Base-by-base conservation (phyloP, 257 asterid genomes). In the Solanum dulcamara region DNA sequence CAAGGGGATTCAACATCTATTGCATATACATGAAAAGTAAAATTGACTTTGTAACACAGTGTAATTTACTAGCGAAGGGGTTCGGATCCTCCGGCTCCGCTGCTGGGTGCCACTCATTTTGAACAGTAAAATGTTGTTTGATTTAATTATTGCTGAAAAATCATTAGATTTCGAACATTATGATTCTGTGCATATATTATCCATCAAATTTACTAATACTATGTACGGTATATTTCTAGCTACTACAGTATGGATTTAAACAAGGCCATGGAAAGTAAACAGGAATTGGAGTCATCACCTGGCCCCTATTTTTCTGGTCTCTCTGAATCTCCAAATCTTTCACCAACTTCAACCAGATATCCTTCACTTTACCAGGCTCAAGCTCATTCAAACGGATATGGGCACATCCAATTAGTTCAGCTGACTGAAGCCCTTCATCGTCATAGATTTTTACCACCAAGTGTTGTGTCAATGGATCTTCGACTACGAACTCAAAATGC, bases 341-440 rank as follows among this genome's bases (percentile, higher is more conserved):
- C 60, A 97, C 97, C 26, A 97, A 91, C 85, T 92, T 94, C 89
- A 97, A 75, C 99, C 98, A 95, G 26, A 94, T 88, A 81, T 89
- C 97, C 88, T 94, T 95, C 80, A 97, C 96, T 89, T 97, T 93
- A 24, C 99, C 98, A 10, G 98, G 95, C 86, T 91, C 93, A 14
- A 97, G 95, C 30, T 90, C 90, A 55, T 88, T 48, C 15, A 97
- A 84, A 32, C 90, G 80, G 30, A 93, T 35, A 42, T 85, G 96
- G 64, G 93, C 96, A 84, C 97, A 94, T 8, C 99, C 99, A 30
- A 97, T 92, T 28, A 94, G 18, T 85, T 97, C 98, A 4, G 99
- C 89, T 40, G 98, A 92, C 87, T 92, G 97, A 85, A 95, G 84
- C 28, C 99, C 99, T 89, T 97, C 99, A 55, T 97, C 98, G 26